Conservation (phyloP, 2,329 filamentous ascomycete species). For the Cladophialophora psammophila region DNA sequence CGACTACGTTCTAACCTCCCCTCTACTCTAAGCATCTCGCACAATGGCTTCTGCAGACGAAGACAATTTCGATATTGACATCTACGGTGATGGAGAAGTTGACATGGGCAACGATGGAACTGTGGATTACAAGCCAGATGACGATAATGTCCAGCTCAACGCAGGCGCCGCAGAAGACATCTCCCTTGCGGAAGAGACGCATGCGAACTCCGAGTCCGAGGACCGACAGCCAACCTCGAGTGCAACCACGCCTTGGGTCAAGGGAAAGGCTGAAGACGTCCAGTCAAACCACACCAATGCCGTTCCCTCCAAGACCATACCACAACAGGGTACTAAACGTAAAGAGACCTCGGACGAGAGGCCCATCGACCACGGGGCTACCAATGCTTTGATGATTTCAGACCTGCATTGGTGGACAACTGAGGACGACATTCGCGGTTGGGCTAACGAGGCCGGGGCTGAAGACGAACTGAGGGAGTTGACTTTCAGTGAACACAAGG, state of each 20-base stretch:
- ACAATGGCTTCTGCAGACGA: constrained; percentile 62
- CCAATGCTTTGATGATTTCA: constrained; percentile 79
- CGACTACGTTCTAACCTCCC: constrained; percentile 23
- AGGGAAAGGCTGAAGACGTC: constrained; percentile 11
- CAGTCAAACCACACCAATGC: constrained; percentile 11
- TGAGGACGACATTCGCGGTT: constrained; percentile 91
- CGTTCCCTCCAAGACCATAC: constrained; percentile 44
- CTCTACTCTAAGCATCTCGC: constrained; percentile 17
- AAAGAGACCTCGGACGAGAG: constrained; percentile 66
- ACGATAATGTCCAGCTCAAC: constrained; percentile 27
- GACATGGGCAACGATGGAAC: constrained; percentile 47
- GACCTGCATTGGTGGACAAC: constrained; percentile 97
- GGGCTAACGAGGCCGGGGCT: constrained; percentile 78
- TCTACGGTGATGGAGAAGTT: constrained; percentile 66
- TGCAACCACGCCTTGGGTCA: neutral
- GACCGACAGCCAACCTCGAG: constrained; percentile 7
- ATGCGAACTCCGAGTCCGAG: constrained; percentile 18
- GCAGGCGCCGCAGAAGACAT: constrained; percentile 28
- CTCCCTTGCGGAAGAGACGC: constrained; percentile 2
- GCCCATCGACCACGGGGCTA: constrained; percentile 65
- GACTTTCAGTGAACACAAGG: constrained; percentile 97
- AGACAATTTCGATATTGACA: constrained; percentile 75
- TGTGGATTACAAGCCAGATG: constrained; percentile 53
- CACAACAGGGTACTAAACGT: constrained; percentile 67
- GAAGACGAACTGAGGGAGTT: constrained; percentile 90